Conservation (phyloP, 495 filamentous ascomycete species). For the Gamarada debralockiae region DNA sequence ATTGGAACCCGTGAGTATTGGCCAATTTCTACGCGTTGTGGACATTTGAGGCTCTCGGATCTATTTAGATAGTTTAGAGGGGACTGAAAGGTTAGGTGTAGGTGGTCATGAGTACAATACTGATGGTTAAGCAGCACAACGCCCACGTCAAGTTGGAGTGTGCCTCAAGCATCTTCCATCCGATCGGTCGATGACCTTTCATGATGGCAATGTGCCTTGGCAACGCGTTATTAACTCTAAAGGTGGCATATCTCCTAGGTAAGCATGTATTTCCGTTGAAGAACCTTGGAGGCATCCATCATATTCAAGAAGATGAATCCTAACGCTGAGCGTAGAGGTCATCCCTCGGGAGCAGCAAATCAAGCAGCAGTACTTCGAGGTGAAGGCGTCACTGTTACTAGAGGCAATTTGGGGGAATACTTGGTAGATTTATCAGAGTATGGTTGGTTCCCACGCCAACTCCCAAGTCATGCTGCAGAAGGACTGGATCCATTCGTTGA, state of each 20-base stretch:
- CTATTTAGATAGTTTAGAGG: too few relatives aligned
- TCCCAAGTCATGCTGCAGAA: conserved; percentile 35
- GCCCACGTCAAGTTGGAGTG: conserved; percentile 79
- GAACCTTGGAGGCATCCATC: neutral
- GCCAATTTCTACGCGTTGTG: too few relatives aligned
- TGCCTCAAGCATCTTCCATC: conserved; percentile 80
- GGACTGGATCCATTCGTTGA: conserved; percentile 13
- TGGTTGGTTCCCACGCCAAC: conserved; percentile 70
- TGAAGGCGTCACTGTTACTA: conserved; percentile 67
- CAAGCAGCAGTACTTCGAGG: conserved; percentile 63
- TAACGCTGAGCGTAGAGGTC: conserved; percentile 54
- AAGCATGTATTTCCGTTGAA: neutral
- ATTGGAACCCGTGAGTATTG: conserved; percentile 80
- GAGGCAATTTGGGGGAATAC: conserved; percentile 63
- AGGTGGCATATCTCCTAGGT: conserved; percentile 83
- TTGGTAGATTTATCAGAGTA: conserved; percentile 61
- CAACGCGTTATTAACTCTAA: conserved; percentile 87
- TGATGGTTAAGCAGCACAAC: conserved; percentile 45
- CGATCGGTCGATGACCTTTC: conserved; percentile 45
- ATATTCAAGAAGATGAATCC: neutral
- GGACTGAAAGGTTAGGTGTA: too few relatives aligned
- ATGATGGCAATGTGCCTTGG: conserved; percentile 83
- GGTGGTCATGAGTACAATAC: neutral
- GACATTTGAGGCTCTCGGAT: too few relatives aligned
- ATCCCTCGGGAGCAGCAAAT: conserved; percentile 59